Conservation (phyloP, 2,329 filamentous ascomycete species). For the Claviceps sp. region DNA sequence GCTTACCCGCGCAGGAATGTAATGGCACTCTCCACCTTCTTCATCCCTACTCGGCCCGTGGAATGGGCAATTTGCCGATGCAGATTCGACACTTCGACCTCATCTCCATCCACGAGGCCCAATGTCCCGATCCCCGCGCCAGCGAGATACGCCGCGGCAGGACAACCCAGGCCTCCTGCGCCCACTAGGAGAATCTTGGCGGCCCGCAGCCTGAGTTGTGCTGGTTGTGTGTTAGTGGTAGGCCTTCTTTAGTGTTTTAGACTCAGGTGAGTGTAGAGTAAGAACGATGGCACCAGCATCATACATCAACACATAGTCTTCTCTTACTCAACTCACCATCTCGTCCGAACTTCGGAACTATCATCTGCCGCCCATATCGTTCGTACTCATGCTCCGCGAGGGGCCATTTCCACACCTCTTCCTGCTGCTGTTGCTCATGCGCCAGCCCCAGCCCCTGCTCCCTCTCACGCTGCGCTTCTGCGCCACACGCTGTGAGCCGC, state of each 20-base stretch:
- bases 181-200: conserved; percentile 71
- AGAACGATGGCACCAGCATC: not conserved
- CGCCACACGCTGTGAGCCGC: conserved; percentile 24
- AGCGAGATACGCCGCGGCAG: conserved; percentile 82
- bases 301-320: not conserved
- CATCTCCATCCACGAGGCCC: conserved; percentile 77
- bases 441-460: not conserved
- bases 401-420: conserved; percentile 46
- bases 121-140: conserved; percentile 76
- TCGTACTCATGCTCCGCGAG: conserved; percentile 62
- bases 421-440: not conserved
- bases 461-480: conserved; percentile 6
- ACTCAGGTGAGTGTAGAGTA: too few species aligned
- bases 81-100: conserved; percentile 78
- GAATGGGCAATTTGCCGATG: conserved; percentile 83
- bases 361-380: conserved; percentile 82
- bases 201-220: conserved; percentile 60
- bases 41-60: conserved; percentile 54
- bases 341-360: conserved; percentile 69
- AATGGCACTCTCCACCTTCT: conserved; percentile 70
- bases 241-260: not conserved
- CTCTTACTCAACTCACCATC: conserved; percentile 39
- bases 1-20: conserved; percentile 41
- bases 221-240: conserved; percentile 26
- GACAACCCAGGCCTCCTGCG: conserved; percentile 80